phyloP scores from a whole-genome alignment of 140 eudicot species.

The Flaveria floridana region DNA sequence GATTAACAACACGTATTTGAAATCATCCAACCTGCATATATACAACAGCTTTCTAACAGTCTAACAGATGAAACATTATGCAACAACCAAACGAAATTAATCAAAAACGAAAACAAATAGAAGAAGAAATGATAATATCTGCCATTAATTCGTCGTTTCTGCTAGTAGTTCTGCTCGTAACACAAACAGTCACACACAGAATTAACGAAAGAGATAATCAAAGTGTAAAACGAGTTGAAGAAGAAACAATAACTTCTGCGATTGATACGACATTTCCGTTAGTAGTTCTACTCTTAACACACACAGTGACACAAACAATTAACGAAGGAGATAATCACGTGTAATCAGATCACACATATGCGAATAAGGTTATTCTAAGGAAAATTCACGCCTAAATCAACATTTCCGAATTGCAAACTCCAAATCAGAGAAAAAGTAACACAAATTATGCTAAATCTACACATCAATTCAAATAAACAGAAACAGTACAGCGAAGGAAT shows the following conservation, averaged over 20 bases:
- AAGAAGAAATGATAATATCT: background rate
- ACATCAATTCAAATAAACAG: background rate
- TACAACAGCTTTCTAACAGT: background rate
- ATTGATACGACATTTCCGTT: no score
- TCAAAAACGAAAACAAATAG: background rate
- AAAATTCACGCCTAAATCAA: slow-evolving; percentile 2
- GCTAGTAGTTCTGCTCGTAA: background rate
- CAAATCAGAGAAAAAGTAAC: slow-evolving; percentile 5
- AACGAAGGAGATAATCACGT: background rate
- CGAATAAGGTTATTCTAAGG: background rate
- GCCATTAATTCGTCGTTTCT: background rate
- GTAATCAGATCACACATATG: background rate
- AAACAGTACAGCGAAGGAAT: background rate
- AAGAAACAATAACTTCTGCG: no score
- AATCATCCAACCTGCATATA: background rate
- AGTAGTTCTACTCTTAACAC: no score
- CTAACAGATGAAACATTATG: background rate
- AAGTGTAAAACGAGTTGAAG: no score
- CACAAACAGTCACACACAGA: background rate
- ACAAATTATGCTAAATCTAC: background rate
- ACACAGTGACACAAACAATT: no score
- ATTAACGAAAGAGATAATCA: no score
- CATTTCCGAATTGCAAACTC: background rate
- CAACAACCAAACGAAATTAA: background rate
- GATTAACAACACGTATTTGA: background rate